phyloP scores from a whole-genome alignment of 176 grass and related monocot genomes.

The Saccharum spontaneum region DNA sequence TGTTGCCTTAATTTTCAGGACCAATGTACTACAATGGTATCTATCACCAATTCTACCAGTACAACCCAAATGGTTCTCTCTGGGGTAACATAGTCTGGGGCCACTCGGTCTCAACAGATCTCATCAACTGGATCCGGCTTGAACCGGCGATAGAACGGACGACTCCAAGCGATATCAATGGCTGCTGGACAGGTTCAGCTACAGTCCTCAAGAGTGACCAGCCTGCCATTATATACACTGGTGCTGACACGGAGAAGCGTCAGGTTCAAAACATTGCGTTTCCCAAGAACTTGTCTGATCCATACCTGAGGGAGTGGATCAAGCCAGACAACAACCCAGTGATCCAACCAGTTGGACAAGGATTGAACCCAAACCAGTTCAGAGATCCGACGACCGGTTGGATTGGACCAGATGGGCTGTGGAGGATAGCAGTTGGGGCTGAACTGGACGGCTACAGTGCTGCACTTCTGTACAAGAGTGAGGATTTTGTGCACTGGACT shows the following conservation, averaged over 20 bases:
- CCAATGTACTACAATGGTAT: slow-evolving; percentile 94
- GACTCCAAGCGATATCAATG: slow-evolving; percentile 55
- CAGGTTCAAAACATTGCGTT: slow-evolving; percentile 76
- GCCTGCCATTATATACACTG: slow-evolving; percentile 77
- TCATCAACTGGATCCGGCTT: slow-evolving; percentile 70
- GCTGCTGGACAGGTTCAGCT: slow-evolving; percentile 87
- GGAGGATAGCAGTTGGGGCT: slow-evolving; percentile 69
- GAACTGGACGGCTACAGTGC: slow-evolving; percentile 50
- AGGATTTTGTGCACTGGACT: slow-evolving; percentile 65
- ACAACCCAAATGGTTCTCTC: slow-evolving; percentile 58
- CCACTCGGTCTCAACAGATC: slow-evolving; percentile 77
- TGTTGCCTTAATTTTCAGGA: slow-evolving; percentile 43
- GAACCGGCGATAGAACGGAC: slow-evolving; percentile 48
- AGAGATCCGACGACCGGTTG: slow-evolving; percentile 91
- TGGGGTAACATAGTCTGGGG: slow-evolving; percentile 86
- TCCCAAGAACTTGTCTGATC: slow-evolving; percentile 76
- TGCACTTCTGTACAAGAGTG: slow-evolving; percentile 64
- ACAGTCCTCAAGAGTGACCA: slow-evolving; percentile 47
- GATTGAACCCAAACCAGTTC: slow-evolving; percentile 56
- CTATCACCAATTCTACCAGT: slow-evolving; percentile 97
- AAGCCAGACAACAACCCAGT: slow-evolving; percentile 67
- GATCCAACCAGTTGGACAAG: slow-evolving; percentile 45
- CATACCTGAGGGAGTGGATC: slow-evolving; percentile 74
- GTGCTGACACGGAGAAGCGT: slow-evolving; percentile 50
- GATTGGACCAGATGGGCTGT: slow-evolving; percentile 65